Evolutionary conservation across 2,329 filamentous ascomycete species (phyloP), one percentile per base, ranked within the genome.

Genomic region (Tolypocladium endophyticum): DNA sequence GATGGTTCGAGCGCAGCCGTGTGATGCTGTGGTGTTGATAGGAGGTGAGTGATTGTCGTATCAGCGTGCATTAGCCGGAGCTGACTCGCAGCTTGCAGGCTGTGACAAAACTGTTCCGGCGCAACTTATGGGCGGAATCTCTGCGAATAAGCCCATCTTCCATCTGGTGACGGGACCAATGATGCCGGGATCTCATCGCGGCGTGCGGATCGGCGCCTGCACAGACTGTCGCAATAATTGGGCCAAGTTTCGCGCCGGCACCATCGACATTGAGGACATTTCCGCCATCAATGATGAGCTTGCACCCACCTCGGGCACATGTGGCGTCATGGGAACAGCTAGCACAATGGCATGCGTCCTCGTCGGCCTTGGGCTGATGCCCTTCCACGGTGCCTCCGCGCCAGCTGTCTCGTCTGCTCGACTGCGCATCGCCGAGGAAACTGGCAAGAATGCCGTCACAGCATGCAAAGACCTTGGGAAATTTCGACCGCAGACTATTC

Each of bases 321-420:
- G 91, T 64, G 90, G 90, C 55, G 91, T 92, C 23, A 96, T 96
- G 91, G 94, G 90, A 64, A 96, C 91, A 0, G 91, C 91, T 8
- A 93, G 91, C 68, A 95, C 90, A 2, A 93, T 96, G 89, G 89
- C 90, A 1, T 92, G 89, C 7, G 83, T 90, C 20, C 88, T 92
- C 28, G 90, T 91, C 62, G 90, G 85, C 0, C 86, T 96, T 66
- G 91, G 91, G n/a, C 79, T 95, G 64, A 88, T 89, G 61, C 80
- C 92, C 0, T 87, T 92, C 9, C 85, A 85, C 7, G 90, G 88
- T 0, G 90, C 89, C 0, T 89, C 88, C 0, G 90, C 88, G 0
- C 89, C 90, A 0, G 91, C 91, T 1, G 85, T 88, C 4, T 90
- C 87, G 1, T 88, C 90, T 0, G 80, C 88, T 0, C 90, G 93